Base-by-base conservation (phyloP, 192 early-diverging fungal genomes). In the Mortierella hygrophila region DNA sequence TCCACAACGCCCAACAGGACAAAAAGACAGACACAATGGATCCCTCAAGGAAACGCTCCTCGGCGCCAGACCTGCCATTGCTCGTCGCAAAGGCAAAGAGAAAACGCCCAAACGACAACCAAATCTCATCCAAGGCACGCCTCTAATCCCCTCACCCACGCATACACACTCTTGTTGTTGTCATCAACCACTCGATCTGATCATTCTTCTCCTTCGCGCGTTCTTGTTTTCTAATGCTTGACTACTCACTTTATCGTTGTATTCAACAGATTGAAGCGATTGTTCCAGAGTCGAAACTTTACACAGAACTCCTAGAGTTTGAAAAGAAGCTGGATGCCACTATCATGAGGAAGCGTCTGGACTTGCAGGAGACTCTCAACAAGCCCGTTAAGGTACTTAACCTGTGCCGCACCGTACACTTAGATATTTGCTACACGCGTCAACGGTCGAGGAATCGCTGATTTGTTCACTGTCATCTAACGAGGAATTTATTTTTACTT, bases 261-360 rank as follows among this genome's bases (percentile, higher is more conserved):
- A 42, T 37, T 29, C 26, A 65, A 65, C 91, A 97, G 94, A 95
- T 99, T 83, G 97, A 98, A 57, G 88, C 94, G 2, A 94, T 95
- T 89, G 95, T 99, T 42, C 97, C 97, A 15, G 98, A 99, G 88
- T 97, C 98, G 40, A 93, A 92, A 47, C 89, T 98, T 40, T 98
- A 97, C 83, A 93, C 92, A 38, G 93, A 97, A 76, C 90, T 99
- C 32, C 92, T 94, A 81, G 94, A 97, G 21, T 94, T 96, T 85
- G 98, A 99, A 90, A 94, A 93, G 76, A 92, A 91, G 77, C 90
- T 99, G 63, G 97, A 99, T 88, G 92, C 94, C 4, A 96, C 95
- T 40, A 97, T 99, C 70, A 94, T 95, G 87, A 90, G 97, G 76
- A 99, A 99, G 87, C 93, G 94, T 41, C 85, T 98, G 60, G 97